Percentiles rank a stretch among this genome's conserved stretches.
These are phyloP conservation scores for Coemansia sp. DNA, from an alignment of 192 early-diverging fungal species.

Conservation along the genomic window DNA sequence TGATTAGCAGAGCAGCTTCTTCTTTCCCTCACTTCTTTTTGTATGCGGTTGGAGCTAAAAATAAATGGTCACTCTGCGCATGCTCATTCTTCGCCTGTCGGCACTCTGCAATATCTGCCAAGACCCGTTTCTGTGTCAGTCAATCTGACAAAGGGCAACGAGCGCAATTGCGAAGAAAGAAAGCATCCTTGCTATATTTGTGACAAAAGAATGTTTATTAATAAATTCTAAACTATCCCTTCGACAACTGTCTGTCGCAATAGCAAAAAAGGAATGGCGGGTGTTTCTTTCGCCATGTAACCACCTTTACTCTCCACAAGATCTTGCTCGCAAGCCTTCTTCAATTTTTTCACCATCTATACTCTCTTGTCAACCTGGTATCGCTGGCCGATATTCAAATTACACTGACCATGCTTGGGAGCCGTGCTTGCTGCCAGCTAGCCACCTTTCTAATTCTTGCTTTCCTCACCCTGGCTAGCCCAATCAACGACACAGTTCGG, in stretches of 20 bases:
- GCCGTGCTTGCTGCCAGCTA: background rate
- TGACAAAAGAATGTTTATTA: background rate
- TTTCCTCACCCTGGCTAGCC: background rate
- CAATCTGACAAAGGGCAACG: background rate
- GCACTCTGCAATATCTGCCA: background rate
- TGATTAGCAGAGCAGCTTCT: slow-evolving; percentile 48
- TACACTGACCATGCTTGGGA: background rate
- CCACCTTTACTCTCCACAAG: background rate
- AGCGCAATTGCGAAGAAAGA: background rate
- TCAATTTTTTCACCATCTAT: background rate
- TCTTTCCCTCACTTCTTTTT: background rate
- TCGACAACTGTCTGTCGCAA: too few relatives aligned
- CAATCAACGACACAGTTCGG: background rate
- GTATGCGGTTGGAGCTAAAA: background rate
- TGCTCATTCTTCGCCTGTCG: background rate
- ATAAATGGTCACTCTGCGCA: background rate
- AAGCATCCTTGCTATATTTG: background rate
- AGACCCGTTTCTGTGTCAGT: background rate
- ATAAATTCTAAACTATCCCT: background rate
- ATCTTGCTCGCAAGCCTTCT: background rate
- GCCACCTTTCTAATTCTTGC: background rate
- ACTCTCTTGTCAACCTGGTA: background rate
- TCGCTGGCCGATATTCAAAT: background rate
- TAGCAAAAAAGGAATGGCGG: too few relatives aligned
- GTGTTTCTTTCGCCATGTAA: background rate